phyloP scores from a whole-genome alignment of 2,329 filamentous ascomycete species.

The Dothistroma pini region DNA sequence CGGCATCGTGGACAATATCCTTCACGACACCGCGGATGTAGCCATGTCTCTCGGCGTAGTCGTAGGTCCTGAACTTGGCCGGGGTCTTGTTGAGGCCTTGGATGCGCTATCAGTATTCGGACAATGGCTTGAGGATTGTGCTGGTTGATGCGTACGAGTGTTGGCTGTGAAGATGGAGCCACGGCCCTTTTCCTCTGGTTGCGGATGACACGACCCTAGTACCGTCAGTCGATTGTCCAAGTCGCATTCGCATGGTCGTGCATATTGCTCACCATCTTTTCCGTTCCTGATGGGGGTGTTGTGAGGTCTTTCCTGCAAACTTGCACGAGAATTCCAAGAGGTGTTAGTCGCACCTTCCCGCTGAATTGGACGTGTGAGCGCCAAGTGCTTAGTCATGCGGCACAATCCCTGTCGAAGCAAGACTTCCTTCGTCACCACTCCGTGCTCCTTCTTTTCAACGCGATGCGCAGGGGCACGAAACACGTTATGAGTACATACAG shows the following conservation, averaged over 20 bases:
- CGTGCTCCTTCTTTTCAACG: neutral
- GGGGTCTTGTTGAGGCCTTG: conserved; percentile 91
- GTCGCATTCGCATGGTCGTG: conserved; percentile 5
- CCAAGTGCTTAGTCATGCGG: neutral
- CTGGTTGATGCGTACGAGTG: conserved; percentile 26
- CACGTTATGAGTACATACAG: neutral
- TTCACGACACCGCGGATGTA: conserved; percentile 97
- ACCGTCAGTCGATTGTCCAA: conserved; percentile 14
- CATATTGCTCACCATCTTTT: conserved; percentile 8
- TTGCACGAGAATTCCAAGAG: neutral
- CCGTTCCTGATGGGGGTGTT: conserved; percentile 14
- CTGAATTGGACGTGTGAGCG: neutral
- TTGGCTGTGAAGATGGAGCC: conserved; percentile 67
- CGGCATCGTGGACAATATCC: conserved; percentile 98
- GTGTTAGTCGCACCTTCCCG: neutral
- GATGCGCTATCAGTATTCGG: conserved; percentile 41
- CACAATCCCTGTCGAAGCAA: neutral
- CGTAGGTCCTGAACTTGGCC: conserved; percentile 94
- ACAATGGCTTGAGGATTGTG: conserved; percentile 25
- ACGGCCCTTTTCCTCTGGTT: conserved; percentile 74
- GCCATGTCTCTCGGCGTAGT: conserved; percentile 75
- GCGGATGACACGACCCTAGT: conserved; percentile 65
- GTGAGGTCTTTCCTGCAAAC: conserved; percentile 1
- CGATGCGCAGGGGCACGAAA: neutral
- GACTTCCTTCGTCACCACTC: neutral